phyloP scores from a whole-genome alignment of 805 yeast species.

The Sungouiozyma ichnusensis region DNA sequence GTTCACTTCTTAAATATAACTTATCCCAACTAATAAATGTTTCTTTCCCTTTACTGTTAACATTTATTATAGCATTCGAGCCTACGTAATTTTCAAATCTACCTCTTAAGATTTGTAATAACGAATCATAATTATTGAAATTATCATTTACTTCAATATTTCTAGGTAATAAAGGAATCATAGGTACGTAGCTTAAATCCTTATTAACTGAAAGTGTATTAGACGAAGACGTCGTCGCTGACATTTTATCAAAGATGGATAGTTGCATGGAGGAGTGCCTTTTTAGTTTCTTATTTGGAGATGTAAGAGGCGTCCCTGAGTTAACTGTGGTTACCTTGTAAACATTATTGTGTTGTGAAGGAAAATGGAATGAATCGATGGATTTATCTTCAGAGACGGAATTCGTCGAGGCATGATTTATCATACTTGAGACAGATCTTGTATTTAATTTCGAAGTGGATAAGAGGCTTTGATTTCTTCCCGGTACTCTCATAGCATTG shows the following conservation, averaged over 20 bases:
- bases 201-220: slow-evolving; percentile 9
- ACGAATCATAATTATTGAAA: slow-evolving; percentile 28
- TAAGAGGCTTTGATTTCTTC: slow-evolving; percentile 12
- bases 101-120: slow-evolving; percentile 62
- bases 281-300: slow-evolving; percentile 9
- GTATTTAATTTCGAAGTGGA: slow-evolving; percentile 3
- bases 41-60: slow-evolving; percentile 80
- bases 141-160: background rate
- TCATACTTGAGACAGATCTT: background rate
- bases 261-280: slow-evolving; percentile 17
- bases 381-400: background rate
- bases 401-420: background rate
- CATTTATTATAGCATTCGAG: slow-evolving; percentile 59
- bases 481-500: slow-evolving; percentile 9
- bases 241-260: slow-evolving; percentile 2
- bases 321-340: slow-evolving; percentile 24
- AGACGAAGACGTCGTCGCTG: slow-evolving; percentile 21
- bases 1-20: slow-evolving; percentile 69
- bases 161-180: slow-evolving; percentile 35
- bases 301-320: slow-evolving; percentile 15
- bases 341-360: slow-evolving; percentile 9
- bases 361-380: background rate
- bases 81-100: slow-evolving; percentile 57
- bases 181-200: slow-evolving; percentile 18
- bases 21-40: slow-evolving; percentile 82